Base-by-base conservation (phyloP, 2,329 filamentous ascomycete species). In the Fusarium drepaniforme region DNA sequence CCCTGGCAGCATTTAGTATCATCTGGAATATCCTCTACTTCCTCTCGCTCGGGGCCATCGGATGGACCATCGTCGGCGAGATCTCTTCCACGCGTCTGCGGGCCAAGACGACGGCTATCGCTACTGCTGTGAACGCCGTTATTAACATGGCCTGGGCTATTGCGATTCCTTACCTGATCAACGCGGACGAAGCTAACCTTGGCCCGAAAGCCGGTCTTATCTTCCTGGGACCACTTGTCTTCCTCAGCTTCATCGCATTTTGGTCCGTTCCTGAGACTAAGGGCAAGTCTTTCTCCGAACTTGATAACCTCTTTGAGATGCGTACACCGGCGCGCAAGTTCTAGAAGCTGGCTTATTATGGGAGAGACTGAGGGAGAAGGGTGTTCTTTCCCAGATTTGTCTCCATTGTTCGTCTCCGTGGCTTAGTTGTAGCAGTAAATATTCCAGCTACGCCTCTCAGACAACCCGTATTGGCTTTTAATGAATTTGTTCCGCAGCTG, bases 131-230 rank as follows among this genome's bases (percentile, higher is more conserved):
- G 4, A 69, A 33, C 46, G 49, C 67, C 18, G 8, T 66, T 13
- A 40, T 51, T 44, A 70, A 66, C 30, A 53, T 70, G 56, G 49
- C 40, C 13, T 64, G 62, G 53, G 51, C 67, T 8, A 66, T 60
- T 25, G 62, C 67, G 16, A 70, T 59, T 35, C 56, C 59, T 9
- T 66, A 59, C 21, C 33, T 64, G 8, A 59, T 70, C 38, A 66
- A 65, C 38, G 38, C 42, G n/a, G 28, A 21, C 30, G 33, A 49
- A 21, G 18, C 44, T 35, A 28, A 63, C 28, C 44, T 63, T 28
- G 60, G 60, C 25, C 30, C 60, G 8, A 33, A 63, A 25, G 35
- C 44, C 30, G 44, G 23, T 21, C 37, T 63, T 30, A 40, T 63
- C 21, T 28, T 63, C 46, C 25, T 51, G 4, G 23, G 35, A 13